Base-by-base conservation (phyloP, 495 filamentous ascomycete species). In the Bathelium albidoporum region DNA sequence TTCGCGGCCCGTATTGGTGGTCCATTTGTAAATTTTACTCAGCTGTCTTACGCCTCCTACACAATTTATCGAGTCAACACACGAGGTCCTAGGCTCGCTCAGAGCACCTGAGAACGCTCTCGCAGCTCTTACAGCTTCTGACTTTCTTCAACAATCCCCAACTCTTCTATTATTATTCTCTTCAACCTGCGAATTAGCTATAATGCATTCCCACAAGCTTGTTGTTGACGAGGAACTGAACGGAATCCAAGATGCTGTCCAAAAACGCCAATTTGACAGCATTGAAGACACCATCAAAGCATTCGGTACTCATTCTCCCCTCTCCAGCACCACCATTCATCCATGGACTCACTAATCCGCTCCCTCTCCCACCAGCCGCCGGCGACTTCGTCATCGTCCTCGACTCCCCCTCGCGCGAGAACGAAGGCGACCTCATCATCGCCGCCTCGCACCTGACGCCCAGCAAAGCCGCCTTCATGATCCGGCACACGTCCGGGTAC, bases 381-480 rank as follows among this genome's bases (percentile, higher is more conserved):
- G 92, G 91, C 74, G 84, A 97, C 74, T 97, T 97, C 82, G 89
- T 98, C 72, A 83, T 98, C 60, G 91, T 96, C 24, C 89, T 97
- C 65, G 95, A 98, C 77, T 87, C 87, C 64, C 83, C 87, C 58
- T 81, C 85, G 62, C 92, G 94, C 71, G 95, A 98, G 73, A 97
- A 97, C 76, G 95, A 98, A 80, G 95, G 91, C 69, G 94, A 98
- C 77, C 86, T 98, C 29, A 95, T 98, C 74, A 93, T 97, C 70
- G 90, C 95, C 59, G 95, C 91, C 26, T 80, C 90, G 36, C 82
- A 89, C 66, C 78, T 97, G 69, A 97, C 93, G 24, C 80, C 90
- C 18, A 82, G 89, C 59, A 91, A 97, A 74, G 91, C 92, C 89
- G 91, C 91, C 64, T 97, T 97, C 76, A 85, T 98, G 81, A 83